Evolutionary conservation across 2,329 filamentous ascomycete species (phyloP).

Genomic region (Peltaster fructicola): DNA sequence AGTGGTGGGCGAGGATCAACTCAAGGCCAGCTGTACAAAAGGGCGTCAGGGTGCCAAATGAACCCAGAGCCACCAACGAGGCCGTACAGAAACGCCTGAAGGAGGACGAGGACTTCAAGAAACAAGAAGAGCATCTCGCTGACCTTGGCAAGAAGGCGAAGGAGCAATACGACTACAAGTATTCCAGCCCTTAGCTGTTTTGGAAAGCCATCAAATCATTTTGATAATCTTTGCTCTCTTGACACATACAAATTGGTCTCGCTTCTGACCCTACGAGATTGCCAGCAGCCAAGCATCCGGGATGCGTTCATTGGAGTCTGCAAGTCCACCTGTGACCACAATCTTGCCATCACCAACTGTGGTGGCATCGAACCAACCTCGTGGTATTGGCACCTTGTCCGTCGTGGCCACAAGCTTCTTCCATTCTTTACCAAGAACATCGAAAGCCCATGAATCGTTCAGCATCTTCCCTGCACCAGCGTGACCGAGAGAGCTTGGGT

Average conservation of each 20-base stretch:
- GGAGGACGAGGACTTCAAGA: constrained; percentile 30
- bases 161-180: constrained; percentile 30
- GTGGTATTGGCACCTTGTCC: constrained; percentile 19
- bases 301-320: constrained; percentile 34
- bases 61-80: constrained; percentile 25
- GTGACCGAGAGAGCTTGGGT: constrained; percentile 36
- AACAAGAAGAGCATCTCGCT: constrained; percentile 24
- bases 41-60: constrained; percentile 21
- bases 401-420: constrained; percentile 10
- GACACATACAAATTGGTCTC: too few species aligned
- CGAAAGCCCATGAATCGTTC: constrained; percentile 32
- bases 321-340: constrained; percentile 34
- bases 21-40: constrained; percentile 25
- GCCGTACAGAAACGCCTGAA: constrained; percentile 24
- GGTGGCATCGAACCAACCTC: constrained; percentile 39
- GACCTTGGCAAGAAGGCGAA: constrained; percentile 24
- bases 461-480: constrained; percentile 40
- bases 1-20: constrained; percentile 26
- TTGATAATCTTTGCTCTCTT: too few species aligned
- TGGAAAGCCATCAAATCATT: too few species aligned
- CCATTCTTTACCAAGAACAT: constrained; percentile 21
- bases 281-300: constrained; percentile 32
- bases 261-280: too few species aligned
- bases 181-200: too few species aligned
- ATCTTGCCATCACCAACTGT: constrained; percentile 21